Percentiles rank a stretch among this genome's conserved stretches.
These are phyloP conservation scores for Zymoseptoria passerinii DNA, from an alignment of 2,329 filamentous ascomycete genomes.

Conservation along the genomic window DNA sequence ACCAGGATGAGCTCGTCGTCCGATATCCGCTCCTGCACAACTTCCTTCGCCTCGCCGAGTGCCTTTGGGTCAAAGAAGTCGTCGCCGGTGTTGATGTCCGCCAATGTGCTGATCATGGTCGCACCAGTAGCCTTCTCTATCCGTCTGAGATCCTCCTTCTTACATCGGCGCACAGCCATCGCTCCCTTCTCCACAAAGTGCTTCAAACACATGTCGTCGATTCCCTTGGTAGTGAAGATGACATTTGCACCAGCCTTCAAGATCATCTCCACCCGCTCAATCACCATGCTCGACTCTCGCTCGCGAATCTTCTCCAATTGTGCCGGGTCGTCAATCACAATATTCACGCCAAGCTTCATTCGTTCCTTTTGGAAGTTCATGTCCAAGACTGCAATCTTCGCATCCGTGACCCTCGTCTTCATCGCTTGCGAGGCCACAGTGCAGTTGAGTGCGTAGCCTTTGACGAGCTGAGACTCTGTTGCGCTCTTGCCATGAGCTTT, in stretches of 20 bases:
- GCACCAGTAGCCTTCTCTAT: slow-evolving; percentile 95
- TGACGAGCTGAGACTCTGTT: slow-evolving; percentile 80
- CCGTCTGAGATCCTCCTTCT: slow-evolving; percentile 94
- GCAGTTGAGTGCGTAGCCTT: slow-evolving; percentile 97
- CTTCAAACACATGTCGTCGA: slow-evolving; percentile 92
- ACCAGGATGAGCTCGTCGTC: slow-evolving; percentile 97
- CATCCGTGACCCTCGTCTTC: slow-evolving; percentile 83
- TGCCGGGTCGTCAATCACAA: slow-evolving; percentile 93
- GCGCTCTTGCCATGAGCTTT: slow-evolving; percentile 95
- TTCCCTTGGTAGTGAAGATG: slow-evolving; percentile 93
- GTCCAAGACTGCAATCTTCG: slow-evolving; percentile 92
- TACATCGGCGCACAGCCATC: slow-evolving; percentile 92
- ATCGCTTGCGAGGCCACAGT: slow-evolving; percentile 97
- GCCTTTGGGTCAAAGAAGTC: slow-evolving; percentile 90
- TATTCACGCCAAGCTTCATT: slow-evolving; percentile 98
- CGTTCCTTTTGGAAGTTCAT: slow-evolving; percentile 99
- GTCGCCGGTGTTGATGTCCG: slow-evolving; percentile 84
- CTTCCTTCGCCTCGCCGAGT: slow-evolving; percentile 86
- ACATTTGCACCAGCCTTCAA: slow-evolving; percentile 96
- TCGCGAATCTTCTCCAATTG: slow-evolving; percentile 96
- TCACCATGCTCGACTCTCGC: slow-evolving; percentile 83
- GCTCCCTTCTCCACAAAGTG: slow-evolving; percentile 88
- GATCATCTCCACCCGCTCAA: slow-evolving; percentile 94
- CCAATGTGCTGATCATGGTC: slow-evolving; percentile 84
- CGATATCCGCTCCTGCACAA: slow-evolving; percentile 95